These are phyloP conservation scores for Calonectria ilicicola DNA, from an alignment of 2,329 filamentous ascomycete genomes.

Conservation along the genomic window DNA sequence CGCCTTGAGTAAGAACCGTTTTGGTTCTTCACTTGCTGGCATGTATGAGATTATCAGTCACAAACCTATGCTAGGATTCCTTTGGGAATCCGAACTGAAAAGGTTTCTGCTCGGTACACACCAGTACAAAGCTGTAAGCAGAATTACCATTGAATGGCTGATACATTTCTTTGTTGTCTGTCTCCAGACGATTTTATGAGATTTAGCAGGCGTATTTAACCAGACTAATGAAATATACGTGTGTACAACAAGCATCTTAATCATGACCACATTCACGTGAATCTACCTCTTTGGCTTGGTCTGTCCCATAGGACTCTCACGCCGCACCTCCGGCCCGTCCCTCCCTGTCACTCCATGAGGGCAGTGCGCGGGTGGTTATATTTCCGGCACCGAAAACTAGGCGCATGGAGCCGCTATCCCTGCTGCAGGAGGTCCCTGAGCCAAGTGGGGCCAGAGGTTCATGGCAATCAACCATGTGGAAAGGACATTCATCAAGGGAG, in stretches of 20 bases:
- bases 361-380: slow-evolving; percentile 34
- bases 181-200: too few species aligned
- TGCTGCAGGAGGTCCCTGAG: slow-evolving; percentile 29
- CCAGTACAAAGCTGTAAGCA: slow-evolving; percentile 44
- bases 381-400: slow-evolving; percentile 40
- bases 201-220: too few species aligned
- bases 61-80: slow-evolving; percentile 41
- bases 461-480: slow-evolving; percentile 35
- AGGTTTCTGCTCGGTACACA: slow-evolving; percentile 52
- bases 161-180: slow-evolving; percentile 40
- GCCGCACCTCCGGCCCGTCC: background rate
- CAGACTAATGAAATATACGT: background rate
- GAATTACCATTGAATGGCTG: slow-evolving; percentile 42
- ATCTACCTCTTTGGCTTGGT: too few species aligned
- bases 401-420: slow-evolving; percentile 25
- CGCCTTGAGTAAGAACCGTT: slow-evolving; percentile 61
- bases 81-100: slow-evolving; percentile 43
- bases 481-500: slow-evolving; percentile 40
- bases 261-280: background rate
- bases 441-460: slow-evolving; percentile 39
- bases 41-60: slow-evolving; percentile 48
- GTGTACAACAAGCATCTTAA: background rate
- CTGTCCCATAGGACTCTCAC: too few species aligned
- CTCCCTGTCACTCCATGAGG: background rate
- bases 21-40: slow-evolving; percentile 55